Evolutionary conservation across 805 yeast genomes (phyloP).

Genomic region (Limtongozyma cylindracea): DNA sequence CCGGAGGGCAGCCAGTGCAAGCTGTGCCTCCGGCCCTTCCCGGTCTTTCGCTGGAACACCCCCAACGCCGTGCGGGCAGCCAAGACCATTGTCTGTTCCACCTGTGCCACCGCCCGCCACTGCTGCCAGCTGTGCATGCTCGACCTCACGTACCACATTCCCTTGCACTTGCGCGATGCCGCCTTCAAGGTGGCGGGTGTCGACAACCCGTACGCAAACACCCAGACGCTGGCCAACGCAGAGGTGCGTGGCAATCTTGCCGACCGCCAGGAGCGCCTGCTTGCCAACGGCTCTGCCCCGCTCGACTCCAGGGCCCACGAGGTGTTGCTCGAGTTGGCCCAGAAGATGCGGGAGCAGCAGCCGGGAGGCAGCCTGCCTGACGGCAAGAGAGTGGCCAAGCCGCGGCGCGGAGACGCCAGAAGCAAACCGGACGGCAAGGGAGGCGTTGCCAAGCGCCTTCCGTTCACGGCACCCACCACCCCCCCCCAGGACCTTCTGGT

Average conservation of each 20-base stretch:
- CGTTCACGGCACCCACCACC: too few species aligned
- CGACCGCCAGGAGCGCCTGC: constrained; percentile 2
- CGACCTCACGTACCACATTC: constrained; percentile 65
- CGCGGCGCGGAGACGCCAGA: too few species aligned
- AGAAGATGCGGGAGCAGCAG: too few species aligned
- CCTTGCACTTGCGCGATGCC: constrained; percentile 54
- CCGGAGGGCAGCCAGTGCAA: constrained; percentile 60
- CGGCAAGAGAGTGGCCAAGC: too few species aligned
- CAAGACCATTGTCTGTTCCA: constrained; percentile 47
- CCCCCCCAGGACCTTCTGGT: too few species aligned
- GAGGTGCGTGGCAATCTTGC: too few species aligned
- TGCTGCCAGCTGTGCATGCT: constrained; percentile 78
- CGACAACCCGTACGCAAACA: constrained; percentile 2
- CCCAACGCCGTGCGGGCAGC: constrained; percentile 15
- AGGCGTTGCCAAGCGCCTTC: too few species aligned
- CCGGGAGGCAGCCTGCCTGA: too few species aligned
- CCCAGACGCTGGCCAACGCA: too few species aligned
- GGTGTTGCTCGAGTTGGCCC: too few species aligned
- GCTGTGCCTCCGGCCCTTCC: constrained; percentile 66
- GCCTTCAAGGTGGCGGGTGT: constrained; percentile 47
- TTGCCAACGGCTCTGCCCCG: constrained; percentile 1
- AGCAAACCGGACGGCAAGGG: too few species aligned
- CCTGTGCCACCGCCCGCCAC: constrained; percentile 58
- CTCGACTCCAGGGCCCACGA: too few species aligned
- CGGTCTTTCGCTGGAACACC: constrained; percentile 48